These are phyloP conservation scores for Cucurbita argyrosperma DNA, from an alignment of 306 rosid genomes.

Conservation along the genomic window DNA sequence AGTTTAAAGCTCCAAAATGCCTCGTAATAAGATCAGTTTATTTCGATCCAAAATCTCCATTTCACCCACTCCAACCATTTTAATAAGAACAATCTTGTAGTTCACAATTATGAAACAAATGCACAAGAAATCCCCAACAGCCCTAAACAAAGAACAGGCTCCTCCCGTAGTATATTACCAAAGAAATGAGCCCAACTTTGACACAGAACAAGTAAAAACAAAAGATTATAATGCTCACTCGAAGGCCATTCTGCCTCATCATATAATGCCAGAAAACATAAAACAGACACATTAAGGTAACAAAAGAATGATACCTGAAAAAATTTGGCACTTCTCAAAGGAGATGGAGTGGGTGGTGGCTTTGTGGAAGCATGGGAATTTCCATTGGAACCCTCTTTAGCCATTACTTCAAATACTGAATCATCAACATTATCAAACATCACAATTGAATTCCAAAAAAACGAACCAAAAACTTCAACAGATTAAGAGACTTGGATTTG, in stretches of 20 bases:
- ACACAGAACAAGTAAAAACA: neutral
- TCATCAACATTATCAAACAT: neutral
- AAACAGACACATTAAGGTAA: neutral
- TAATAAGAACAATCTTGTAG: neutral
- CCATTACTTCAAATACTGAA: conserved; percentile 26
- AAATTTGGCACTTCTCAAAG: conserved; percentile 76
- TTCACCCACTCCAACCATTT: neutral
- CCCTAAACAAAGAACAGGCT: neutral
- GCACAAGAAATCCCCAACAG: neutral
- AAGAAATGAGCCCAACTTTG: neutral
- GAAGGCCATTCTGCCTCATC: neutral
- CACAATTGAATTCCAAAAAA: neutral
- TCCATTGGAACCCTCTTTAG: conserved; percentile 48
- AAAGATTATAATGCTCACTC: neutral
- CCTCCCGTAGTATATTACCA: neutral
- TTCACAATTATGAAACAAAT: neutral
- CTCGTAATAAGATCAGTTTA: neutral
- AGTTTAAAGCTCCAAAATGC: neutral
- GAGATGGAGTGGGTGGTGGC: conserved; percentile 76
- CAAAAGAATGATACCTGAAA: conserved; percentile 35
- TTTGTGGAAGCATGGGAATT: conserved; percentile 25
- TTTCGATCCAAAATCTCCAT: neutral
- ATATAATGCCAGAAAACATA: neutral
- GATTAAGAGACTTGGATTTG: neutral
- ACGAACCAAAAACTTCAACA: neutral